Evolutionary conservation across 306 rosid species (phyloP).

Genomic region (Abrus precatorius): DNA sequence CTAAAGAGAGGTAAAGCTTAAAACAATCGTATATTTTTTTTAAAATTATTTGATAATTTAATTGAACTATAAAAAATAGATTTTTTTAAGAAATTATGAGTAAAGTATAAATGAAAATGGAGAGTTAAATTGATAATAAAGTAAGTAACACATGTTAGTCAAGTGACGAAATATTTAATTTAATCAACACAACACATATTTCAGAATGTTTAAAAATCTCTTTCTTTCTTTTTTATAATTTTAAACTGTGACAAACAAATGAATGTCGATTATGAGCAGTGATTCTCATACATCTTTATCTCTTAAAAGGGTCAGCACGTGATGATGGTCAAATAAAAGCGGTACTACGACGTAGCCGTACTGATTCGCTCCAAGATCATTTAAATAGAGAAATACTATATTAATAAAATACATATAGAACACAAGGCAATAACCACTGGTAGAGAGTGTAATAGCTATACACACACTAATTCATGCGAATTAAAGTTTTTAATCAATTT

Average conservation of each 20-base stretch:
- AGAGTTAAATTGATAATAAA: not conserved
- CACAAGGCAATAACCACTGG: too few relatives aligned
- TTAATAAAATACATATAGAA: too few relatives aligned
- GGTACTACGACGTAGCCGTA: not conserved
- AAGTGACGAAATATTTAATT: not conserved
- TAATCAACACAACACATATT: not conserved
- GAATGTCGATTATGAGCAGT: not conserved
- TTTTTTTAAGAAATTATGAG: not conserved
- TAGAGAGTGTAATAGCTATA: too few relatives aligned
- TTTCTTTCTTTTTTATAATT: too few relatives aligned
- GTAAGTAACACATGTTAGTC: not conserved
- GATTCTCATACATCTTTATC: not conserved
- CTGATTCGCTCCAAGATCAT: not conserved
- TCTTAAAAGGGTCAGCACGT: constrained; percentile 45
- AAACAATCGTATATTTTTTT: too few relatives aligned
- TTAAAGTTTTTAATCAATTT: too few relatives aligned
- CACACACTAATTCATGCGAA: too few relatives aligned
- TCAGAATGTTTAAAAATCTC: not conserved
- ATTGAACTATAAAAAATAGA: not conserved
- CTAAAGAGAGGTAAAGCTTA: too few relatives aligned
- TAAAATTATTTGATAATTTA: not conserved
- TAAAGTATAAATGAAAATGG: not conserved
- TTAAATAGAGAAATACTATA: too few relatives aligned
- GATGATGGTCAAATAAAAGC: constrained; percentile 54
- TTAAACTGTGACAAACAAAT: too few relatives aligned